These are phyloP conservation scores for Glonium stellatum DNA, from an alignment of 495 filamentous ascomycete species.

Conservation along the genomic window DNA sequence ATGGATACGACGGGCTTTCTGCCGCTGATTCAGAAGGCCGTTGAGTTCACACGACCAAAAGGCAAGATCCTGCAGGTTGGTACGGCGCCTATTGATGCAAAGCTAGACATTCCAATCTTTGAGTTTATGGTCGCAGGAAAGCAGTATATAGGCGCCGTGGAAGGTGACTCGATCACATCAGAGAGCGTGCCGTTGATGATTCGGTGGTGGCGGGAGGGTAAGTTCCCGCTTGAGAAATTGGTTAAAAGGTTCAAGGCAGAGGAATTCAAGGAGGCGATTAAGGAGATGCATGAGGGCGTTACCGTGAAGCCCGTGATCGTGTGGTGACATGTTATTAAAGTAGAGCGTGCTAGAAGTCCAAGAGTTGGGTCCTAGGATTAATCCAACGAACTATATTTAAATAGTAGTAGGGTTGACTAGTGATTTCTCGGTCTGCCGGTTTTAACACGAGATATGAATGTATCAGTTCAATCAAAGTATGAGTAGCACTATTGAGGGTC, in stretches of 20 bases:
- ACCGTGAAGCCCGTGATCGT: slow-evolving; percentile 31
- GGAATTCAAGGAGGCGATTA: slow-evolving; percentile 49
- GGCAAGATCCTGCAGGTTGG: slow-evolving; percentile 31
- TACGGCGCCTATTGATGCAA: slow-evolving; percentile 18
- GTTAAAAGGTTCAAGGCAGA: slow-evolving; percentile 53
- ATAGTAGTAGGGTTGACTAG: no score
- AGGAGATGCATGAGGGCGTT: slow-evolving; percentile 39
- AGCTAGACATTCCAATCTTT: slow-evolving; percentile 1
- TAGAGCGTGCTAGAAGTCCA: no score
- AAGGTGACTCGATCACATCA: background rate
- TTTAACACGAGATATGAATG: no score
- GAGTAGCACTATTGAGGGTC: no score
- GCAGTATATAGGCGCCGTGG: background rate
- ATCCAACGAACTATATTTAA: no score
- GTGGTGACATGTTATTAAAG: slow-evolving; percentile 15
- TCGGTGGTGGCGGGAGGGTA: slow-evolving; percentile 33
- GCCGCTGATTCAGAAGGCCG: slow-evolving; percentile 20
- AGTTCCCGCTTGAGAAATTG: slow-evolving; percentile 32
- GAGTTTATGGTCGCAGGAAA: slow-evolving; percentile 3
- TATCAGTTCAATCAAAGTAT: no score
- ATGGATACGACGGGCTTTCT: slow-evolving; percentile 30
- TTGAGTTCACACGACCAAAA: slow-evolving; percentile 20
- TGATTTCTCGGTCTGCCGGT: no score
- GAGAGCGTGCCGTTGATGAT: slow-evolving; percentile 24
- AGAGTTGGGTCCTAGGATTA: no score